Percentiles rank a stretch among this genome's conserved stretches.
phyloP scores from a whole-genome alignment of 2,329 filamentous ascomycete genomes.

The Penicillium sp. region DNA sequence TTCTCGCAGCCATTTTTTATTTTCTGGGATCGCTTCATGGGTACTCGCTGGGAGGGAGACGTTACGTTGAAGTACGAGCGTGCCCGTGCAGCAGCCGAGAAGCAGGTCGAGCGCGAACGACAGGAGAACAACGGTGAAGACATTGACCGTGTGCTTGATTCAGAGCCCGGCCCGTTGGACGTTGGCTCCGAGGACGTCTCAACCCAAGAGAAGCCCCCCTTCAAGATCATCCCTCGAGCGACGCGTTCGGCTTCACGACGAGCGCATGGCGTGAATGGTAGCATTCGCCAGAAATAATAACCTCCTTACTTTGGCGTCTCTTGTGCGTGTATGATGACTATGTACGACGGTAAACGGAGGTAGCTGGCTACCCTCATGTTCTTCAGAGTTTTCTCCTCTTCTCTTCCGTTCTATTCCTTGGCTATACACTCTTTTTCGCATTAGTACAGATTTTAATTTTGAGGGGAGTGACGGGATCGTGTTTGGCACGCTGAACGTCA shows the following conservation, averaged over 20 bases:
- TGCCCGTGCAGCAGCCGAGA: conserved; percentile 53
- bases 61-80: conserved; percentile 58
- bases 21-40: conserved; percentile 82
- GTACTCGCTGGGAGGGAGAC: conserved; percentile 77
- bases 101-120: conserved; percentile 51
- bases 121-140: conserved; percentile 23
- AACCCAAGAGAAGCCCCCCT: conserved; percentile 22
- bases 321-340: conserved; percentile 11
- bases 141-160: conserved; percentile 20
- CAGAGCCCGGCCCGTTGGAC: conserved; percentile 19
- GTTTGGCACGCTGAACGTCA: background rate
- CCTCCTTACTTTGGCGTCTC: background rate
- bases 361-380: conserved; percentile 13
- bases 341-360: conserved; percentile 12
- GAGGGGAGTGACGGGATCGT: background rate
- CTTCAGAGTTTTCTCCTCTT: background rate
- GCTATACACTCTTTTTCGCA: conserved; percentile 3
- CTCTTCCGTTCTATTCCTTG: background rate
- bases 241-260: conserved; percentile 36
- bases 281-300: conserved; percentile 33
- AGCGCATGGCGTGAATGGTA: conserved; percentile 36
- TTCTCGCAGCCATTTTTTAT: conserved; percentile 65
- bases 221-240: conserved; percentile 22
- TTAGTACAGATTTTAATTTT: conserved; percentile 4
- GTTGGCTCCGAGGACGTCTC: conserved; percentile 22